phyloP scores from a whole-genome alignment of 306 rosid species.

The Rubus idaeus region DNA sequence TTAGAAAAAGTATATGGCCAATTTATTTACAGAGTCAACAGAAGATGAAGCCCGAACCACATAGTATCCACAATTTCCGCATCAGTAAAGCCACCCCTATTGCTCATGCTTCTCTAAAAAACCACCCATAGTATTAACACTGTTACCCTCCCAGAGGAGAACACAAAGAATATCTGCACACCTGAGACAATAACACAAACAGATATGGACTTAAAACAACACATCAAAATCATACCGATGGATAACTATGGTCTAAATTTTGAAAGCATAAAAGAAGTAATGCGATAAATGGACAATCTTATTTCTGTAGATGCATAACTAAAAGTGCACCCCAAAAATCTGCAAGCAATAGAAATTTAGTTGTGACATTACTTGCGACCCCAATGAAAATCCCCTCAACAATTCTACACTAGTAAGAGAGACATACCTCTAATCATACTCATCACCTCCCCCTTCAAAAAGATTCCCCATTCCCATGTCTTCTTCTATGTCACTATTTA shows the following conservation, averaged over 20 bases:
- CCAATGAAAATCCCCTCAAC: neutral
- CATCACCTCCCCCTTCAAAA: slow-evolving; percentile 49
- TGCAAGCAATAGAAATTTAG: neutral
- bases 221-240: neutral
- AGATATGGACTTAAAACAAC: neutral
- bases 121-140: slow-evolving; percentile 50
- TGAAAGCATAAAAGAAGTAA: neutral
- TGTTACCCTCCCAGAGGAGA: slow-evolving; percentile 59
- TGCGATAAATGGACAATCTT: neutral
- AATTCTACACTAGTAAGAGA: slow-evolving; percentile 11
- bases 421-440: slow-evolving; percentile 60
- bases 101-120: slow-evolving; percentile 58
- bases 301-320: neutral
- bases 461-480: slow-evolving; percentile 72
- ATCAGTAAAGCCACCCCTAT: slow-evolving; percentile 43
- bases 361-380: neutral
- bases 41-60: slow-evolving; percentile 37
- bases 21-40: slow-evolving; percentile 64
- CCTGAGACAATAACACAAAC: slow-evolving; percentile 33
- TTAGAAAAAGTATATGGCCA: slow-evolving; percentile 41
- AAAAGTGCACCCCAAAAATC: neutral
- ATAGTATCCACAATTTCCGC: slow-evolving; percentile 50
- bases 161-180: slow-evolving; percentile 64
- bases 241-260: neutral
- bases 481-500: slow-evolving; percentile 65